Percentiles rank a stretch among this genome's conserved stretches.
Evolutionary conservation across 2,329 filamentous ascomycete species (phyloP).

Genomic region (Alternaria novae-zelandiae): DNA sequence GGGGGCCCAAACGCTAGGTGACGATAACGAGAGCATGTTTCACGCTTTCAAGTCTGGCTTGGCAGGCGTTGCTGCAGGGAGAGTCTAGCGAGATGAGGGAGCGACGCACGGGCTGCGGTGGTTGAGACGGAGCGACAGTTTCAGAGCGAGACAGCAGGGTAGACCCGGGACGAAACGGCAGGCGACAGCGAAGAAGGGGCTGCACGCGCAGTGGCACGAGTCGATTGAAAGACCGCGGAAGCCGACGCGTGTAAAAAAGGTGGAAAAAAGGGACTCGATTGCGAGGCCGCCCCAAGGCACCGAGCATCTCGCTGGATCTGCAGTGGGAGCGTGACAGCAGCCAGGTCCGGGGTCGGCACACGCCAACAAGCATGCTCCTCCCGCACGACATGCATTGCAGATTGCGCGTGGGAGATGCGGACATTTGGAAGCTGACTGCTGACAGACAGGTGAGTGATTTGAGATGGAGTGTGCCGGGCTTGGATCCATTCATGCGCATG

Average conservation of each 20-base stretch:
- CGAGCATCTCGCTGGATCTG: constrained; percentile 2
- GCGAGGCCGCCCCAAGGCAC: background rate
- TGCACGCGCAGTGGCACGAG: constrained; percentile 8
- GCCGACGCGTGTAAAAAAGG: constrained; percentile 1
- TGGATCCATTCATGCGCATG: constrained; percentile 9
- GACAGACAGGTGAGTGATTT: constrained; percentile 1
- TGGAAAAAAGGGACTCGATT: constrained; percentile 9
- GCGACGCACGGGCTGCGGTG: constrained; percentile 23
- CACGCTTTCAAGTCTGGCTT: constrained; percentile 19
- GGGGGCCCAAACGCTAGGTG: constrained; percentile 30
- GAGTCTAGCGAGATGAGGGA: constrained; percentile 37
- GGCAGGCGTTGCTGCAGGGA: constrained; percentile 32
- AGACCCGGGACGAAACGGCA: constrained; percentile 33
- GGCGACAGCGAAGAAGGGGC: constrained; percentile 9
- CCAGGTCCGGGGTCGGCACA: constrained; percentile 18
- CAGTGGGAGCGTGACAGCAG: constrained; percentile 4
- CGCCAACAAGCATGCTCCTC: constrained; percentile 3
- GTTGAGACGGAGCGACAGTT: constrained; percentile 37
- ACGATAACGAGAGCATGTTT: constrained; percentile 33
- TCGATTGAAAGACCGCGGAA: background rate
- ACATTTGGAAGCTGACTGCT: constrained; percentile 15
- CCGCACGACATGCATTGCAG: constrained; percentile 24
- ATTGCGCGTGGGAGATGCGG: constrained; percentile 25
- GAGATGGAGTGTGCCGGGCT: background rate
- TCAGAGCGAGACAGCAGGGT: constrained; percentile 31